These are phyloP conservation scores for Papilionanthe hybrid DNA, from an alignment of 116 monocot species.

Conservation along the genomic window DNA sequence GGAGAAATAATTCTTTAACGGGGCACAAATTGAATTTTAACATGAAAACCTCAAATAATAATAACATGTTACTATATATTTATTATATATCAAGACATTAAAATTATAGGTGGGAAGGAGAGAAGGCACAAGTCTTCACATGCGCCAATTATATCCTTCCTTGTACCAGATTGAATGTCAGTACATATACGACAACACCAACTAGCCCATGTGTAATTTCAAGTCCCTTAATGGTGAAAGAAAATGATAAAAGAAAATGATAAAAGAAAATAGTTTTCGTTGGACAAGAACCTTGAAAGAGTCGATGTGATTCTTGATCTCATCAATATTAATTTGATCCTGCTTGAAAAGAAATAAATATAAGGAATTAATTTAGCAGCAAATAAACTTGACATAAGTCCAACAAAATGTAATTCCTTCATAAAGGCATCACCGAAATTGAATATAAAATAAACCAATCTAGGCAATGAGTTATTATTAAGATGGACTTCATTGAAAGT, in stretches of 20 bases:
- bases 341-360: conserved; percentile 26
- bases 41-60: too few species aligned
- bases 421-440: background rate
- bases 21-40: too few species aligned
- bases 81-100: too few species aligned
- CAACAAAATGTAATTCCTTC: background rate
- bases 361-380: conserved; percentile 2
- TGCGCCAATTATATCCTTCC: too few species aligned
- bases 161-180: background rate
- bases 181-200: background rate
- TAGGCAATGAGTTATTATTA: background rate
- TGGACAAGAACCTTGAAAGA: conserved; percentile 70
- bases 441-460: background rate
- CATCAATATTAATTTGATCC: conserved; percentile 91
- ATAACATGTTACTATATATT: too few species aligned
- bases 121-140: too few species aligned
- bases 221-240: background rate
- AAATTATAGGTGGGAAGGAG: too few species aligned
- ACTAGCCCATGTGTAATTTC: background rate
- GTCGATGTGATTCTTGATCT: conserved; percentile 70
- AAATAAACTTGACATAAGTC: background rate
- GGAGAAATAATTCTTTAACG: too few species aligned
- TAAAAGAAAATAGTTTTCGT: background rate
- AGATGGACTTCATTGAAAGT: background rate
- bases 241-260: too few species aligned